Conservation (phyloP, 2,329 filamentous ascomycete species). For the Colletotrichum liriopes region DNA sequence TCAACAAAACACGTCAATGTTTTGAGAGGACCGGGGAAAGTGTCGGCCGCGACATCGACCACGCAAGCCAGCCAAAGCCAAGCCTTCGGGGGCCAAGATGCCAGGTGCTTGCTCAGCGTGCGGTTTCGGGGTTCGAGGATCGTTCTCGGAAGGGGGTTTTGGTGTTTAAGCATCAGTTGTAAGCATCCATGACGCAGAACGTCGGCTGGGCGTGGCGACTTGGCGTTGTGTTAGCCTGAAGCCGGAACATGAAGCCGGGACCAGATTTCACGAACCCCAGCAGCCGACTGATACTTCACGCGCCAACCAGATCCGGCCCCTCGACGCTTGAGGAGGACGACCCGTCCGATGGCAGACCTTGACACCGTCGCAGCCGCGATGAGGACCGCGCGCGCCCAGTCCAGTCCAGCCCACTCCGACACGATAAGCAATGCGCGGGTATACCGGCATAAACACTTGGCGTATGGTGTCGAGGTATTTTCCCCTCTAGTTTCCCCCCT, state of each 20-base stretch:
- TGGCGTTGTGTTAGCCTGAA: background rate
- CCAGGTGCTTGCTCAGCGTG: background rate
- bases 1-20: background rate
- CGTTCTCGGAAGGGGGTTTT: background rate
- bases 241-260: background rate
- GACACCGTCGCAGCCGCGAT: too few species aligned
- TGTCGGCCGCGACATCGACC: background rate
- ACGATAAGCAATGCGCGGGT: too few species aligned
- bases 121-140: background rate
- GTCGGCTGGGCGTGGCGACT: background rate
- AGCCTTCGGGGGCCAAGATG: background rate
- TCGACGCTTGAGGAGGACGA: too few species aligned
- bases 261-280: background rate
- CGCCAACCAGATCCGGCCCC: too few species aligned
- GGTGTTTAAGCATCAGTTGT: background rate
- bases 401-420: too few species aligned
- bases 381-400: too few species aligned
- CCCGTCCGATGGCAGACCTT: too few species aligned
- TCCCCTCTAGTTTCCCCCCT: too few species aligned
- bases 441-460: too few species aligned
- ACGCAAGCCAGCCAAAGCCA: background rate
- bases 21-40: background rate
- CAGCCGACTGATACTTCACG: background rate
- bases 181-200: background rate
- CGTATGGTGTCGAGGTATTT: background rate